A percentile compares a stretch with the other conserved stretches of the same genome.
Conservation (phyloP, 495 filamentous ascomycete genomes). For the Friedmanniomyces endolithicus region DNA sequence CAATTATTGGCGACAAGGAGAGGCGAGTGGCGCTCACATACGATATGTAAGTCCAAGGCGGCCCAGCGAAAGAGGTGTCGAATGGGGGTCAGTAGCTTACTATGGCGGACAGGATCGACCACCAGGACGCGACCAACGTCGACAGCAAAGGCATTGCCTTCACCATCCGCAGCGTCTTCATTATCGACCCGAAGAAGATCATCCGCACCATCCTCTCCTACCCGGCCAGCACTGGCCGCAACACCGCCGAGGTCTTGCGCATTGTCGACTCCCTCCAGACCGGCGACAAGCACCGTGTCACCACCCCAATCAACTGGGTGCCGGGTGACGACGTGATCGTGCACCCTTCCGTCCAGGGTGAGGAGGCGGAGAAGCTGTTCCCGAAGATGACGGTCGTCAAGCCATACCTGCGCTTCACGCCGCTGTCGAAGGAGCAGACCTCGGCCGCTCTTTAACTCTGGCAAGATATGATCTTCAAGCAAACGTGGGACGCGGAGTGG, state of each 20-base stretch:
- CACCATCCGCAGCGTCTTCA: slow-evolving; percentile 97
- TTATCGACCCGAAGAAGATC: slow-evolving; percentile 97
- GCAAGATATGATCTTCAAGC: slow-evolving; percentile 6
- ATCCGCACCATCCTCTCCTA: slow-evolving; percentile 94
- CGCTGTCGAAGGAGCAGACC: slow-evolving; percentile 32
- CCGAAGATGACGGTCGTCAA: slow-evolving; percentile 85
- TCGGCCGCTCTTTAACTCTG: slow-evolving; percentile 24
- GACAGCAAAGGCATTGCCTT: slow-evolving; percentile 78
- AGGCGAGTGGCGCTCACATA: slow-evolving; percentile 82
- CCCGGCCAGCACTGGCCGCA: slow-evolving; percentile 96
- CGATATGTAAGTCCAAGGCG: slow-evolving; percentile 91
- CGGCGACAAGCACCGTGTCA: slow-evolving; percentile 89
- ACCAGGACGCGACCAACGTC: slow-evolving; percentile 68
- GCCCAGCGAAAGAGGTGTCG: no score
- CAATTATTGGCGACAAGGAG: slow-evolving; percentile 95
- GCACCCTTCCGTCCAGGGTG: slow-evolving; percentile 72
- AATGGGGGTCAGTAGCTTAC: not conserved
- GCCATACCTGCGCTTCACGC: slow-evolving; percentile 55
- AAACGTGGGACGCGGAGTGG: slow-evolving; percentile 17
- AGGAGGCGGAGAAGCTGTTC: slow-evolving; percentile 78
- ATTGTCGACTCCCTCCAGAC: slow-evolving; percentile 95
- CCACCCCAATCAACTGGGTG: slow-evolving; percentile 48
- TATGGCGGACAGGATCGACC: slow-evolving; percentile 65
- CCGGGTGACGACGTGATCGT: slow-evolving; percentile 70
- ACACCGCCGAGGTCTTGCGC: slow-evolving; percentile 89